Conservation (phyloP, 768 basidiomycete genomes). For the Pisolithus sp. region DNA sequence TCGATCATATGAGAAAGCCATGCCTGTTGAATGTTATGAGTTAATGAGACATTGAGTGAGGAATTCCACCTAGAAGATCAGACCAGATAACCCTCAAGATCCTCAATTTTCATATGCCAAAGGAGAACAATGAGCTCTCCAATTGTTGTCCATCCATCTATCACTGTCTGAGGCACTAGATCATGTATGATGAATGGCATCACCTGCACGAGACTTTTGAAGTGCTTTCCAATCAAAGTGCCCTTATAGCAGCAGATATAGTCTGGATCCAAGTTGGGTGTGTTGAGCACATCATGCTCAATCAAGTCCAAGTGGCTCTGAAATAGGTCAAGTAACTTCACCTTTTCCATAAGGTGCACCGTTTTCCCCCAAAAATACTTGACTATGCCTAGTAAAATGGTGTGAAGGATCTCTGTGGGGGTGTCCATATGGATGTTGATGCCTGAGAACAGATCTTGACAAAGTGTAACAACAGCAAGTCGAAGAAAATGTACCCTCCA, state of each 20-base stretch:
- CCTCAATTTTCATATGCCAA: not conserved
- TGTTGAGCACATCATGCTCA: constrained; percentile 12
- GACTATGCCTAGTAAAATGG: not conserved
- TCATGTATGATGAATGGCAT: constrained; percentile 23
- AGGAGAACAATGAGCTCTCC: not conserved
- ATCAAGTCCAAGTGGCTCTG: constrained; percentile 19
- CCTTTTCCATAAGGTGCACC: constrained; percentile 10
- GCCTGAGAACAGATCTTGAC: not conserved
- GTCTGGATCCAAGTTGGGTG: not conserved
- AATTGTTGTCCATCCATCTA: constrained; percentile 1
- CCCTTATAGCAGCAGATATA: constrained; percentile 20
- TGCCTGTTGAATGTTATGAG: not conserved
- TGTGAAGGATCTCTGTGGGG: not conserved
- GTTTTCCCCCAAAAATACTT: not conserved
- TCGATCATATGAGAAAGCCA: constrained; percentile 9
- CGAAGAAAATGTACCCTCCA: not conserved
- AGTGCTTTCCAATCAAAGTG: constrained; percentile 17
- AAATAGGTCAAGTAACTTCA: constrained; percentile 12
- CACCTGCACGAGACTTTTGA: constrained; percentile 20
- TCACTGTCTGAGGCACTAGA: constrained; percentile 5
- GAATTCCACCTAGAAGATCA: not conserved
- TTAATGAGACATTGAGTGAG: not conserved
- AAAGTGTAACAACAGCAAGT: no score
- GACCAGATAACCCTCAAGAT: not conserved
- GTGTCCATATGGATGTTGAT: not conserved